Evolutionary conservation across 805 yeast genomes (phyloP), one percentile per base, ranked within the genome.

Genomic region (Pichia occidentalis): DNA sequence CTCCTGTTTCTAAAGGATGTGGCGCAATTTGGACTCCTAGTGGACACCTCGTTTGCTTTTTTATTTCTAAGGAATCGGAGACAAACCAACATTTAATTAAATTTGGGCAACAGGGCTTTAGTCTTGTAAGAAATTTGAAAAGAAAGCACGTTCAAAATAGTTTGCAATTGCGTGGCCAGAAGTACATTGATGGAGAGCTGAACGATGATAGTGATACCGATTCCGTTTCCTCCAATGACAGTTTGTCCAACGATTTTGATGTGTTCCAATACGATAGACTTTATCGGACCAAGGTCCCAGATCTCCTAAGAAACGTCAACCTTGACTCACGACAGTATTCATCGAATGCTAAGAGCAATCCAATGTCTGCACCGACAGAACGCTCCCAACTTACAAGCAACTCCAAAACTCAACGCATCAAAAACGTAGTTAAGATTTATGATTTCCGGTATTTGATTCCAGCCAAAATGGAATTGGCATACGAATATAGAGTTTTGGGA

Each of bases 1-100:
- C 95, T 0, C 97, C 97, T 0, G 71, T 88, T 11, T 96, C 97
- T 0, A 87, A 85, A 53, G 92, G 87, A 8, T 88, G 95, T 63
- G 96, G 96, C 8, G 96, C 95, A 0, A 65, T 75, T 1, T 88
- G 96, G 95, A 70, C 94, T 0, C 70, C 76, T 10, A 71, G 75
- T 3, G 96, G 96, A 0, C 75, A 75, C 42, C 63, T 88, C 35
- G 80, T 88, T 1, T 85, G 95, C 53, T 88, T 88, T 51, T 86
- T 85, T 59, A 72, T 80, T 8, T 77, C 81, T 0, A 73, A 73
- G 34, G 67, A 61, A 32, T 64, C 61, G 51, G 60, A 64, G 27
- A 61, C 65, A 46, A 63, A 61, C 49, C 59, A 61, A 29, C 60
- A 68, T 20, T 45, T 49, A 11, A 69, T 75, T 30, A 69, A 67